Conservation (phyloP, 345 rosid genomes). For the Laguncularia racemosa region DNA sequence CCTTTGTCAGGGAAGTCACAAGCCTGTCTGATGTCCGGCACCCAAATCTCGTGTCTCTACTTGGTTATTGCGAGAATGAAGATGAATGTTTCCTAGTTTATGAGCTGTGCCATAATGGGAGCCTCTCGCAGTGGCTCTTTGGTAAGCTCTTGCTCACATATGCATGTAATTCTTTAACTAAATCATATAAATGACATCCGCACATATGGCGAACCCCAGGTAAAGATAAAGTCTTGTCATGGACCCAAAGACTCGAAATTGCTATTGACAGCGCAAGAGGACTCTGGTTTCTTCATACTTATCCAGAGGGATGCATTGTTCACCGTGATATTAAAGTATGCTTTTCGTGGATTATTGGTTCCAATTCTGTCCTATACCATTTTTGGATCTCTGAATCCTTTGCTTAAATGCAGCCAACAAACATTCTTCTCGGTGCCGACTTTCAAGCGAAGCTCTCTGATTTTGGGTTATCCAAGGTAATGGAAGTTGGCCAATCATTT, state of each 20-base stretch:
- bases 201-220: slow-evolving; percentile 22
- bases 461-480: slow-evolving; percentile 52
- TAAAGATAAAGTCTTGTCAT: slow-evolving; percentile 33
- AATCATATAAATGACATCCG: background rate
- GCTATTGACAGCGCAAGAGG: slow-evolving; percentile 42
- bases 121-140: slow-evolving; percentile 54
- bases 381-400: too few relatives aligned
- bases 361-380: too few relatives aligned
- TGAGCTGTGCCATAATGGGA: slow-evolving; percentile 49
- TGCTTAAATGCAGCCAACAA: slow-evolving; percentile 34
- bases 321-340: slow-evolving; percentile 46
- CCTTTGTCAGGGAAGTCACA: slow-evolving; percentile 44
- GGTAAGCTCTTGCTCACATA: slow-evolving; percentile 19
- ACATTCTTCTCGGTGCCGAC: slow-evolving; percentile 37
- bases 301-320: slow-evolving; percentile 47
- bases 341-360: background rate
- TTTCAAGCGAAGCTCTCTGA: slow-evolving; percentile 56
- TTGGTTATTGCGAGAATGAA: slow-evolving; percentile 40
- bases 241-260: slow-evolving; percentile 46
- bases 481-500: slow-evolving; percentile 43
- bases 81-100: slow-evolving; percentile 51
- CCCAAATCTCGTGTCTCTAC: slow-evolving; percentile 50
- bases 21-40: slow-evolving; percentile 52
- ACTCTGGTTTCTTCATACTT: slow-evolving; percentile 48
- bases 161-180: background rate